A percentile compares a stretch with the other conserved stretches of the same genome.
Evolutionary conservation across 192 early-diverging fungal genomes (phyloP).

Genomic region (Entomortierella lignicola): DNA sequence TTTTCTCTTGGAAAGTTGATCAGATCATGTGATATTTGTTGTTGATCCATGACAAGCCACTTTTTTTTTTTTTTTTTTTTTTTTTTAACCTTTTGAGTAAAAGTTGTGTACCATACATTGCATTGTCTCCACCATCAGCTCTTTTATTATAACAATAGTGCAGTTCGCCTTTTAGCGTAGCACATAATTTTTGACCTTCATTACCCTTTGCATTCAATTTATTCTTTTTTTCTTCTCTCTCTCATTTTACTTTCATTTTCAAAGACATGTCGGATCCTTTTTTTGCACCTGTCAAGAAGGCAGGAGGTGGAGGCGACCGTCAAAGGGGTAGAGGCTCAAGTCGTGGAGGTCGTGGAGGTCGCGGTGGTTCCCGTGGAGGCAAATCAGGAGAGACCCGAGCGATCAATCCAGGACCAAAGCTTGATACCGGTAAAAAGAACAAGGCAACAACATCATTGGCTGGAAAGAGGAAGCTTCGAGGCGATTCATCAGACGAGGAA

Average conservation of each 20-base stretch:
- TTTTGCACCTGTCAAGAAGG: slow-evolving; percentile 45
- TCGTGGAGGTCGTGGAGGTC: slow-evolving; percentile 12
- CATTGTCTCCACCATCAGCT: neutral
- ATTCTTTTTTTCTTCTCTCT: neutral
- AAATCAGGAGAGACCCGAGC: slow-evolving; percentile 13
- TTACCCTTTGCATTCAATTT: slow-evolving; percentile 3
- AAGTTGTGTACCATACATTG: neutral
- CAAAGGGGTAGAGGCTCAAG: neutral
- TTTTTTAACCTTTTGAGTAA: neutral
- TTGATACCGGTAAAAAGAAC: slow-evolving; percentile 50
- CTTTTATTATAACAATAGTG: neutral
- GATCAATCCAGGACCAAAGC: slow-evolving; percentile 42
- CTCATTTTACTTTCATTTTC: neutral
- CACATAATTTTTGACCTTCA: neutral
- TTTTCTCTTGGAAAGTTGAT: too few relatives aligned
- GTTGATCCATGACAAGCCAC: neutral
- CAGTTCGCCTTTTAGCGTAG: neutral
- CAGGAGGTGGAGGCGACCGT: slow-evolving; percentile 10
- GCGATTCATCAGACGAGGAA: slow-evolving; percentile 36
- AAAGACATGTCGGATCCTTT: slow-evolving; percentile 48
- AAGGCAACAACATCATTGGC: slow-evolving; percentile 38
- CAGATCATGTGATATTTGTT: neutral
- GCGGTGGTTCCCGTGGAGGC: slow-evolving; percentile 9
- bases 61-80: slow-evolving; percentile 24
- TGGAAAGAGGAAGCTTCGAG: slow-evolving; percentile 44